Percentiles rank a stretch among this genome's conserved stretches.
phyloP scores from a whole-genome alignment of 805 yeast species.

The Barnettozyma wickerhamii region DNA sequence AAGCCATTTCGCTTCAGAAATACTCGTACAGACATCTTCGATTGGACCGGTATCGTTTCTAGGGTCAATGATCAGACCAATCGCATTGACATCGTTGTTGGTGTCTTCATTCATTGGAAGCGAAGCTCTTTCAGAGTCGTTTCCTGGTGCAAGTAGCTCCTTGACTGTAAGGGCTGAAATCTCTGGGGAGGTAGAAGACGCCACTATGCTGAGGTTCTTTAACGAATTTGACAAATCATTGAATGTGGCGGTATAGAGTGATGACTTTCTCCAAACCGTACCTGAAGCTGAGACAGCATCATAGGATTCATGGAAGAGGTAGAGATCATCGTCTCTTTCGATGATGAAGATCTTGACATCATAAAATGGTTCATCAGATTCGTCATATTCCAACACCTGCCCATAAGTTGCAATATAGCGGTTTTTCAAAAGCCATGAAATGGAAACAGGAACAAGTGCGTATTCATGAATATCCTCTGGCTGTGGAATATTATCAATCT shows the following conservation, averaged over 20 bases:
- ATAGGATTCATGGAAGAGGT: constrained; percentile 29
- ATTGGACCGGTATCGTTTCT: constrained; percentile 37
- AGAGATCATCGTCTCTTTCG: not conserved
- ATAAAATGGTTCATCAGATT: constrained; percentile 28
- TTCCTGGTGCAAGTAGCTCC: constrained; percentile 42
- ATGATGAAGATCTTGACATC: constrained; percentile 25
- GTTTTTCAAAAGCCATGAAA: constrained; percentile 15
- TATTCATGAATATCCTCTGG: constrained; percentile 19
- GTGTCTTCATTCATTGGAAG: constrained; percentile 66
- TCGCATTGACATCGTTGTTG: constrained; percentile 63
- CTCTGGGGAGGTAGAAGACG: constrained; percentile 66
- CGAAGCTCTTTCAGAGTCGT: constrained; percentile 70
- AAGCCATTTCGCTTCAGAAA: constrained; percentile 54
- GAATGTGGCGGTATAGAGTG: constrained; percentile 40
- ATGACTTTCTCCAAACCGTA: constrained; percentile 40
- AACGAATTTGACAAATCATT: constrained; percentile 36
- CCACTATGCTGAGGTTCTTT: constrained; percentile 38
- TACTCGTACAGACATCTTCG: constrained; percentile 49
- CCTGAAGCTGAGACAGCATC: constrained; percentile 54
- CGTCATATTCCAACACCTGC: constrained; percentile 22
- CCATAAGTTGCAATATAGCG: constrained; percentile 27
- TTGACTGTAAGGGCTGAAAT: constrained; percentile 40
- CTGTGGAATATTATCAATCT: constrained; percentile 4
- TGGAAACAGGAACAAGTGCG: constrained; percentile 12
- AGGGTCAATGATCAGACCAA: constrained; percentile 66